A percentile compares a stretch with the other conserved stretches of the same genome.
These are phyloP conservation scores for Phytophthora tubulina DNA, from an alignment of 352 stramenopile genomes.

Conservation along the genomic window DNA sequence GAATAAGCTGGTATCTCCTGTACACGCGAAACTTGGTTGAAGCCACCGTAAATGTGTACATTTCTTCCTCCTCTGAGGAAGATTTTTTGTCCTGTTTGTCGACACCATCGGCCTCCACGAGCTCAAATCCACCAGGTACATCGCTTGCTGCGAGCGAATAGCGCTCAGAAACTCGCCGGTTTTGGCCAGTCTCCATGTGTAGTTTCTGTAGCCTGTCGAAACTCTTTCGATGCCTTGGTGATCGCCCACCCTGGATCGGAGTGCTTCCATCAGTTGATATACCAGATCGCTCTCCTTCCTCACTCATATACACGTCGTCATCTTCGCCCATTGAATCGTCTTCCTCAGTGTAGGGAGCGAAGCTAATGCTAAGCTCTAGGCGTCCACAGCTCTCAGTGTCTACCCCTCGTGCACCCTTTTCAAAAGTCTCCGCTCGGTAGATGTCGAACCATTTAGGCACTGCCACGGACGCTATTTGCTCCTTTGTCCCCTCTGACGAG, in stretches of 20 bases:
- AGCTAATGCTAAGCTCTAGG: conserved; percentile 85
- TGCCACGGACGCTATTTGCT: conserved; percentile 73
- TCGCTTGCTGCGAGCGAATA: conserved; percentile 38
- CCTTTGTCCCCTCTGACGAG: conserved; percentile 64
- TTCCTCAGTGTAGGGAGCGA: conserved; percentile 71
- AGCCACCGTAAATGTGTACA: conserved; percentile 88
- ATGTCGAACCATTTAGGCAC: conserved; percentile 86
- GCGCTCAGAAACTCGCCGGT: conserved; percentile 46
- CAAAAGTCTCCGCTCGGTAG: conserved; percentile 61
- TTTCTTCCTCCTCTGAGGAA: conserved; percentile 54
- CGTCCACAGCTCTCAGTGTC: conserved; percentile 55
- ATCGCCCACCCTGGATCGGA: conserved; percentile 32
- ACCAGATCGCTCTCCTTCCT: conserved; percentile 34
- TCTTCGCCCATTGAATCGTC: conserved; percentile 52
- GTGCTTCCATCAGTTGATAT: conserved; percentile 29
- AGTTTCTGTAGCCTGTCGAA: conserved; percentile 79
- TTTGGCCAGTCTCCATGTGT: conserved; percentile 73
- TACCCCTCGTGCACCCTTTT: conserved; percentile 28
- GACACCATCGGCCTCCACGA: conserved; percentile 26
- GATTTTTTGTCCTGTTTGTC: conserved; percentile 28
- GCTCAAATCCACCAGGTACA: conserved; percentile 21
- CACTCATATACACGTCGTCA: conserved; percentile 34
- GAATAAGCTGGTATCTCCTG: conserved; percentile 86
- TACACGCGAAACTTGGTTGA: conserved; percentile 89
- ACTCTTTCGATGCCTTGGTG: conserved; percentile 74